Evolutionary conservation across 306 rosid species (phyloP).

Genomic region (Acacia confusa): DNA sequence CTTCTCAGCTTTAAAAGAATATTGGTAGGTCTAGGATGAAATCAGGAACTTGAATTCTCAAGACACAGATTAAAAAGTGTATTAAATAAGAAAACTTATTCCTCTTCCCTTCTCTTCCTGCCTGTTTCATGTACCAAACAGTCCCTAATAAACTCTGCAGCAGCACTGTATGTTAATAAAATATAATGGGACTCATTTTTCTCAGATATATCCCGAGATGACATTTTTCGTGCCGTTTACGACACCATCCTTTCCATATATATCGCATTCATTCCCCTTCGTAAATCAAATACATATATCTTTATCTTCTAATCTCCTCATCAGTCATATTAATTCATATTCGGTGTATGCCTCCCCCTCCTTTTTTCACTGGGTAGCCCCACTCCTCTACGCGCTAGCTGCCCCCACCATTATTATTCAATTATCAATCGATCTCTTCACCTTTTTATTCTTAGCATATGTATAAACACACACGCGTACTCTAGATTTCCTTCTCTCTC

Average conservation of each 20-base stretch:
- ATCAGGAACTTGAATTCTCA: too few species aligned
- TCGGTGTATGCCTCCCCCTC: constrained; percentile 15
- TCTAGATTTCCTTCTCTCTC: background rate
- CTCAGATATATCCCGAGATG: background rate
- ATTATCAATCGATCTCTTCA: background rate
- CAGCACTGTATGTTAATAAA: background rate
- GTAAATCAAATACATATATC: background rate
- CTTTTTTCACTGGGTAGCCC: background rate
- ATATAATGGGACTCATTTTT: constrained; percentile 19
- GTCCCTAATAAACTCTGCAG: constrained; percentile 11
- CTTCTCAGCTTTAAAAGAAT: too few species aligned
- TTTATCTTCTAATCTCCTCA: constrained; percentile 16
- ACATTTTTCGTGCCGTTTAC: constrained; percentile 62
- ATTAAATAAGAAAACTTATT: too few species aligned
- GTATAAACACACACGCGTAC: background rate
- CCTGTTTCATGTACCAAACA: too few species aligned
- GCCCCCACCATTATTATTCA: background rate
- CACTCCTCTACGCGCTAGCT: background rate
- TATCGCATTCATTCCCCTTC: constrained; percentile 12
- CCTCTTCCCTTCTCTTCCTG: too few species aligned
- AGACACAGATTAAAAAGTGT: too few species aligned
- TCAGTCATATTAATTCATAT: constrained; percentile 20
- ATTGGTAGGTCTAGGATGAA: too few species aligned
- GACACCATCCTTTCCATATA: constrained; percentile 40
- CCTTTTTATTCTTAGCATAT: background rate